phyloP scores from a whole-genome alignment of 2,329 filamentous ascomycete genomes.

The Fusarium succisae region DNA sequence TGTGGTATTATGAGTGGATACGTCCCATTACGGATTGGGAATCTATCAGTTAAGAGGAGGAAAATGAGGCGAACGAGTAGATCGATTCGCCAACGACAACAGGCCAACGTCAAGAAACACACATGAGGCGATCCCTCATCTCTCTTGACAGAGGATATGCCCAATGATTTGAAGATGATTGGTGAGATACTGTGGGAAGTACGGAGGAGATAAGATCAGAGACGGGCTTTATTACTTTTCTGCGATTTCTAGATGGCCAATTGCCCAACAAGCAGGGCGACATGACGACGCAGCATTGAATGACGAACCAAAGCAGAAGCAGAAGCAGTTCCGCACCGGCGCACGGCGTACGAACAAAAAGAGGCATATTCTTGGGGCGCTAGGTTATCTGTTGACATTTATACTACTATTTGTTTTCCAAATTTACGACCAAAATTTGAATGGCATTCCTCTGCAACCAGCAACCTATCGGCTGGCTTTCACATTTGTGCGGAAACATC shows the following conservation, averaged over 20 bases:
- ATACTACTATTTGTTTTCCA: conserved; percentile 42
- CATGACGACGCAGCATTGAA: conserved; percentile 48
- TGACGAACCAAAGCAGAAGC: conserved; percentile 46
- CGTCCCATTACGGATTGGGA: neutral
- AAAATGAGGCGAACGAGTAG: conserved; percentile 24
- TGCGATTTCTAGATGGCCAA: conserved; percentile 43
- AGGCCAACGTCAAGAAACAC: conserved; percentile 30
- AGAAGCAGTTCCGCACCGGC: conserved; percentile 49
- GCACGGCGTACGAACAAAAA: conserved; percentile 53
- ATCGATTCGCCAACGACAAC: conserved; percentile 24
- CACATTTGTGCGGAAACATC: neutral
- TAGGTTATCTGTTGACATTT: conserved; percentile 50
- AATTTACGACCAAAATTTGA: conserved; percentile 35
- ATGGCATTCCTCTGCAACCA: conserved; percentile 17
- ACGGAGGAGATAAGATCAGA: conserved; percentile 23
- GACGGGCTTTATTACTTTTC: conserved; percentile 39
- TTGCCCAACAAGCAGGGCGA: conserved; percentile 41
- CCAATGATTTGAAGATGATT: conserved; percentile 38
- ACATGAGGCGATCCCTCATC: conserved; percentile 38
- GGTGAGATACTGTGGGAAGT: conserved; percentile 35
- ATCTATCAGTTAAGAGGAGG: conserved; percentile 26
- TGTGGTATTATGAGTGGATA: conserved; percentile 51
- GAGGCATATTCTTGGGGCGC: conserved; percentile 51
- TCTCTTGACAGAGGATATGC: conserved; percentile 32
- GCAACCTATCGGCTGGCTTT: neutral